phyloP scores from a whole-genome alignment of 257 asterid genomes.

The Nyctanthes arbortristis region DNA sequence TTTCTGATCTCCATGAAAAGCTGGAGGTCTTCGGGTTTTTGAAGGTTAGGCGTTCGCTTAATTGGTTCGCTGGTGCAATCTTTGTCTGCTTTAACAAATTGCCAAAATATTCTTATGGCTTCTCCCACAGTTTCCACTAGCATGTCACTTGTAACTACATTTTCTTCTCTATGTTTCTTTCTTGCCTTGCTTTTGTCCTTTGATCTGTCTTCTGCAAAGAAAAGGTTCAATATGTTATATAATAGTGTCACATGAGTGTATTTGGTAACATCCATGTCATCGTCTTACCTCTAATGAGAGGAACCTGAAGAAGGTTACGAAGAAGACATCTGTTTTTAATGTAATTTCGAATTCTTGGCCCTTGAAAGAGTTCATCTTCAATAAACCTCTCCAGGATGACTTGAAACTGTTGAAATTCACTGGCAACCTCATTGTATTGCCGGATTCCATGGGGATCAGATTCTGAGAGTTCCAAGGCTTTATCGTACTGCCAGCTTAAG shows the following conservation, averaged over 20 bases:
- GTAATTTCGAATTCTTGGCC: conserved; percentile 61
- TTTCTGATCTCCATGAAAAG: conserved; percentile 52
- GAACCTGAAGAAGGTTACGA: conserved; percentile 87
- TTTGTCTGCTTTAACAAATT: conserved; percentile 71
- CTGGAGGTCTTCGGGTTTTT: conserved; percentile 45
- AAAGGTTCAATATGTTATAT: not conserved
- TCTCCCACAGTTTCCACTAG: conserved; percentile 88
- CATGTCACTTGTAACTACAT: conserved; percentile 65
- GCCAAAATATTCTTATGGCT: conserved; percentile 86
- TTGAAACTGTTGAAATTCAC: conserved; percentile 90
- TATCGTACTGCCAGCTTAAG: conserved; percentile 82
- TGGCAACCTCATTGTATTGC: conserved; percentile 74
- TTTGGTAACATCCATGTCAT: not conserved
- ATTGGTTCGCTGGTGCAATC: conserved; percentile 43
- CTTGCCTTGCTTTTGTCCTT: conserved; percentile 48
- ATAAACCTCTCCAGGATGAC: conserved; percentile 79
- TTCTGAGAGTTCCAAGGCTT: conserved; percentile 70
- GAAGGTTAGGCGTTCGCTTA: conserved; percentile 47
- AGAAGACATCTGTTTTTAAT: conserved; percentile 62
- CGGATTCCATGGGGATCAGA: conserved; percentile 58
- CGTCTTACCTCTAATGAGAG: conserved; percentile 64
- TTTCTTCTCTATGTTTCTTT: conserved; percentile 39
- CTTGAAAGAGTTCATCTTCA: conserved; percentile 88
- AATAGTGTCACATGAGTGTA: not conserved
- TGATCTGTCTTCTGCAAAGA: conserved; percentile 61